Evolutionary conservation across 1,284 basidiomycete species (phyloP), one percentile per base, ranked within the genome.

Genomic region (Volvariella surrecta): DNA sequence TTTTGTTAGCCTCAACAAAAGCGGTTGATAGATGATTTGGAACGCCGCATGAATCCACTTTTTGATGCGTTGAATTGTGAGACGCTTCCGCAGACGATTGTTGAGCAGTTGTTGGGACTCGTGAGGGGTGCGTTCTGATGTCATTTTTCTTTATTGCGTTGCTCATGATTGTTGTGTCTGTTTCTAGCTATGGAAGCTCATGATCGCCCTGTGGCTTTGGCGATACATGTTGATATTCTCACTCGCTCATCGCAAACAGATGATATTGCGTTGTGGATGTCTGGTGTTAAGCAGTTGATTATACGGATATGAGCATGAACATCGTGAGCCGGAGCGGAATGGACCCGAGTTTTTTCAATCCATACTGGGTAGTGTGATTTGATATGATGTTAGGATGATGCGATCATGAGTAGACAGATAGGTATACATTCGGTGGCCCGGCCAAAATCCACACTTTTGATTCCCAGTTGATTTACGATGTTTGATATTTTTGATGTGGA

Each of bases 11-110:
- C 87, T 6, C 77, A 83, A 52, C 84, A 94, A 67, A 88, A 84
- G 62, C 82, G 88, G 28, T 74, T 94, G 53, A 79, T 83, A 0
- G 90, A 93, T 48, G 94, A 97, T 57, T 76, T 92, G 2, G 92
- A 96, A 58, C 76, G 90, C 19, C 74, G 94, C 20, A 71, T 96
- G 56, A 93, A 86, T 59, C 75, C 83, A 3, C 64, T 97, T 43
- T 95, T 95, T 54, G 94, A 97, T 59, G 82, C 82, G 21, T 66
- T 97, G 52, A 97, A 97, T 64, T 94, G 91, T 58, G 91, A 90
- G 53, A 86, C 88, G 4, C 61, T 97, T 16, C 83, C 87, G n/a
- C 67, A 70, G 47, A 62, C 73, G 18, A 79, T 87, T 20, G 71
- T 86, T 19, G 82, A 83, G 37, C 79, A 87, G 54, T 63, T 92